A percentile compares a stretch with the other conserved stretches of the same genome.
phyloP scores from a whole-genome alignment of 78 protist species.

The Polysphondylium violaceum region DNA sequence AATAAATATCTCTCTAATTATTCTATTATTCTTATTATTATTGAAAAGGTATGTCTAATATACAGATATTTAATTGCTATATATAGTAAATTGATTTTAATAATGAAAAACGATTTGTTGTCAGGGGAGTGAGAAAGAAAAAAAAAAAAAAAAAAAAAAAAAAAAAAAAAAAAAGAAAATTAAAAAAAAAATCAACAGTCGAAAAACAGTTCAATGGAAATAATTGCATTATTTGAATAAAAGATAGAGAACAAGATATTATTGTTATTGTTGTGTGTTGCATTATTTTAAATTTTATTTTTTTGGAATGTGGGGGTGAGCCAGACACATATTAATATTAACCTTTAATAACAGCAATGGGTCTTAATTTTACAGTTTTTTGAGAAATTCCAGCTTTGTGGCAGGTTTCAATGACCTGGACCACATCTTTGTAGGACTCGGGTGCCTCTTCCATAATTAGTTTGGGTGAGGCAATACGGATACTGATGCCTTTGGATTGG shows the following conservation, averaged over 20 bases:
- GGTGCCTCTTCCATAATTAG: constrained; percentile 96
- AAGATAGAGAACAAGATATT: background rate
- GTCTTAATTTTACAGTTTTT: constrained; percentile 90
- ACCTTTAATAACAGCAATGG: constrained; percentile 97
- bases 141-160: too few relatives aligned
- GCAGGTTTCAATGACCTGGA: constrained; percentile 89
- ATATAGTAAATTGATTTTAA: background rate
- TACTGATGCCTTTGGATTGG: constrained; percentile 85
- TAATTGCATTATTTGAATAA: background rate
- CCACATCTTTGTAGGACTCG: constrained; percentile 95
- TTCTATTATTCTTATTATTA: too few relatives aligned
- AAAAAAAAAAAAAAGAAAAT: too few relatives aligned
- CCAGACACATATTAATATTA: too few relatives aligned
- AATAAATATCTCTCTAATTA: too few relatives aligned
- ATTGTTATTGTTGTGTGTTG: too few relatives aligned
- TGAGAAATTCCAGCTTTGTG: constrained; percentile 94
- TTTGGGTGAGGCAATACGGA: constrained; percentile 95
- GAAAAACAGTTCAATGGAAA: background rate
- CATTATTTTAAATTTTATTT: constrained; percentile 14
- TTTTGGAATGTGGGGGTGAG: too few relatives aligned
- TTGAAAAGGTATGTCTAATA: too few relatives aligned
- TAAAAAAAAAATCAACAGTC: too few relatives aligned
- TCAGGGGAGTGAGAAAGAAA: background rate
- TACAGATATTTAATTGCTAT: too few relatives aligned
- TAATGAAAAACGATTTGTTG: background rate